Evolutionary conservation across 2,329 filamentous ascomycete species (phyloP), one percentile per base, ranked within the genome.

Genomic region (Fusarium irregulare): DNA sequence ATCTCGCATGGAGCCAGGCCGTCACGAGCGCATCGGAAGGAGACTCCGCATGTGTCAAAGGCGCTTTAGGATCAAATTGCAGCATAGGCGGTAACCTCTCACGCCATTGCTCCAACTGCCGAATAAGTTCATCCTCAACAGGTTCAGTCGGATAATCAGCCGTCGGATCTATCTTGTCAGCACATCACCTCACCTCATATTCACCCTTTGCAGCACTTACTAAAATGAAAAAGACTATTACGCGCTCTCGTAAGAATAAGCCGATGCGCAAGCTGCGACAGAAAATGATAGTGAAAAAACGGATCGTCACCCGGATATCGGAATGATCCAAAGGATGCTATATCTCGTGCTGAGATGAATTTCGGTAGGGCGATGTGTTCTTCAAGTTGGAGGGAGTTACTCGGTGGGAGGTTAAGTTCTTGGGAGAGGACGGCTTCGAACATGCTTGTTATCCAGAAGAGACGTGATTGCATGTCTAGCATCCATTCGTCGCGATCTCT

Each of bases 391-490:
- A 71, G 21, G 0, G 64, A 69, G 1, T 71, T 68, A 2, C 68
- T 71, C 0, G 64, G 68, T 2, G 68, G 68, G 0, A 71, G 64
- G 9, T 71, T 54, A 0, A 71, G 68, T 23, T 71, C 68, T 21
- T 71, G 68, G 0, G 68, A 71, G 1, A 71, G 60, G 1, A 71
- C 68, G 0, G 68, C 68, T 59, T 69, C 68, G 1, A 71, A 71
- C 68, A 71, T 71, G 46, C 68, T 71, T 11, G 68, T 71, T n/a
- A 71, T 71, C 68, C 68, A 71, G 14, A 71, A 71, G 0, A 71
- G 60, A 2, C 68, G 64, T 2, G 68, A 71, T 5, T 71, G 68
- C 68, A 71, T 71, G 16, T 71, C 68, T 0, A 71, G 56, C 68
- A 71, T 71, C 68, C 68, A 71, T 14, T 71, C 68, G 0, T 71